These are phyloP conservation scores for Lenzites betulinus DNA, from an alignment of 768 basidiomycete genomes.

Conservation along the genomic window DNA sequence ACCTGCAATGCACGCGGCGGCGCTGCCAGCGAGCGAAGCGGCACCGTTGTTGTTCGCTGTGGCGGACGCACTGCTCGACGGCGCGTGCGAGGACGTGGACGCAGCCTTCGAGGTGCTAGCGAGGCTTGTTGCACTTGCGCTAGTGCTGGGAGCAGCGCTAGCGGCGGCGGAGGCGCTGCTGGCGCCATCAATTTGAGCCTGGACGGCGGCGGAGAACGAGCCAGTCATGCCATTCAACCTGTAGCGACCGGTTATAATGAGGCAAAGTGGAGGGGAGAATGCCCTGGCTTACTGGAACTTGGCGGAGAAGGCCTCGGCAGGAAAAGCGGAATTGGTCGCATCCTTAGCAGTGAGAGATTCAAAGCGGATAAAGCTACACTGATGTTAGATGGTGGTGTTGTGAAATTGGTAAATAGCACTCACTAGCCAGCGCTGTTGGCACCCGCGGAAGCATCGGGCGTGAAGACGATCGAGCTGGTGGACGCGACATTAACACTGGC, in stretches of 20 bases:
- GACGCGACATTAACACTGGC: constrained; percentile 53
- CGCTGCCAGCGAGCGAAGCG: constrained; percentile 11
- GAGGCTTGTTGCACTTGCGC: constrained; percentile 14
- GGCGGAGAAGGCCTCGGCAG: constrained; percentile 74
- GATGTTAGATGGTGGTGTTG: neutral
- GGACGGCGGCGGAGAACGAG: constrained; percentile 55
- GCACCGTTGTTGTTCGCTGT: constrained; percentile 18
- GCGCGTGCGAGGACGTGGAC: constrained; percentile 15
- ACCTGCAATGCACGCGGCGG: constrained; percentile 20
- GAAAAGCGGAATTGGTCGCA: constrained; percentile 51
- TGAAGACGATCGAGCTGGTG: constrained; percentile 49
- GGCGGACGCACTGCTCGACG: constrained; percentile 8
- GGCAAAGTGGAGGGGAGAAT: neutral
- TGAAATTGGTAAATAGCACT: constrained; percentile 18
- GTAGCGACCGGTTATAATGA: neutral
- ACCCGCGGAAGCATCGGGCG: constrained; percentile 52
- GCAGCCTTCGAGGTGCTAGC: constrained; percentile 13
- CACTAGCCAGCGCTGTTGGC: constrained; percentile 60
- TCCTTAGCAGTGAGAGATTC: constrained; percentile 61
- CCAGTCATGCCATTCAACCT: constrained; percentile 76
- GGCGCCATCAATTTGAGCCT: constrained; percentile 50
- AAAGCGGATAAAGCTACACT: constrained; percentile 73
- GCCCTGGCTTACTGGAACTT: constrained; percentile 62
- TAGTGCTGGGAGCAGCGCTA: constrained; percentile 34
- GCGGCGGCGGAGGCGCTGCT: constrained; percentile 59